These are phyloP conservation scores for Xylaria sp. DNA, from an alignment of 2,329 filamentous ascomycete genomes.

Conservation along the genomic window DNA sequence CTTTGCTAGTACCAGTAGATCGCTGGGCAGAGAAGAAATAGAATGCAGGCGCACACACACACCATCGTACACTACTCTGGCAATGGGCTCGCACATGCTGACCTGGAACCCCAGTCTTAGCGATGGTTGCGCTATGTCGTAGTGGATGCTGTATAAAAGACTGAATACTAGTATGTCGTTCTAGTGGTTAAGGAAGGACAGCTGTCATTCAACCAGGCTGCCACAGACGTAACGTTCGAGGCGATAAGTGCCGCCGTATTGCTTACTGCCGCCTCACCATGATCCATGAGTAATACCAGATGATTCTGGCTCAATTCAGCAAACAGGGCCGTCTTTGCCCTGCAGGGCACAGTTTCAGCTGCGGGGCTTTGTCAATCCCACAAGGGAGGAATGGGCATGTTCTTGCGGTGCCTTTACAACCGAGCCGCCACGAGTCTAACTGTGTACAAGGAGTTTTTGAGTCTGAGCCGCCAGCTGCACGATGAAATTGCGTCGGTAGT, in stretches of 20 bases:
- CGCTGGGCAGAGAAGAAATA: not conserved
- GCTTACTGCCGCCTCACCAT: slow-evolving; percentile 32
- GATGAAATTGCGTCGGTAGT: slow-evolving; percentile 42
- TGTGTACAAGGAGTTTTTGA: not conserved
- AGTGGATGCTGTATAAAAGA: slow-evolving; percentile 6
- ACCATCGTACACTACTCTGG: not conserved
- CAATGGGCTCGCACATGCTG: slow-evolving; percentile 16
- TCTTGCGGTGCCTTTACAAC: slow-evolving; percentile 7
- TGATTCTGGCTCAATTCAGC: slow-evolving; percentile 35
- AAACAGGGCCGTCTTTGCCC: slow-evolving; percentile 26
- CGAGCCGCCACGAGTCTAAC: slow-evolving; percentile 18
- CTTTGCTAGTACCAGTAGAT: not conserved
- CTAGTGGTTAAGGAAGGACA: slow-evolving; percentile 1
- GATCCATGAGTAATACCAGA: slow-evolving; percentile 32
- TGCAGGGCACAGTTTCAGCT: slow-evolving; percentile 37
- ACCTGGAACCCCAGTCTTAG: slow-evolving; percentile 18
- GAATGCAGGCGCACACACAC: not conserved
- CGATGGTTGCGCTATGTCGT: slow-evolving; percentile 24
- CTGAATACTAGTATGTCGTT: slow-evolving; percentile 1
- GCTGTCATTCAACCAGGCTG: slow-evolving; percentile 1
- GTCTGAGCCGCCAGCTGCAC: slow-evolving; percentile 36
- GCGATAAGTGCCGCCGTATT: slow-evolving; percentile 34
- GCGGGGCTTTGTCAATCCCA: slow-evolving; percentile 28
- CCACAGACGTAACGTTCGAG: slow-evolving; percentile 21
- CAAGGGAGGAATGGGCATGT: slow-evolving; percentile 9